Percentiles rank a stretch among this genome's conserved stretches.
These are phyloP conservation scores for Canavalia ensiformis DNA, from an alignment of 306 rosid species.

Conservation along the genomic window DNA sequence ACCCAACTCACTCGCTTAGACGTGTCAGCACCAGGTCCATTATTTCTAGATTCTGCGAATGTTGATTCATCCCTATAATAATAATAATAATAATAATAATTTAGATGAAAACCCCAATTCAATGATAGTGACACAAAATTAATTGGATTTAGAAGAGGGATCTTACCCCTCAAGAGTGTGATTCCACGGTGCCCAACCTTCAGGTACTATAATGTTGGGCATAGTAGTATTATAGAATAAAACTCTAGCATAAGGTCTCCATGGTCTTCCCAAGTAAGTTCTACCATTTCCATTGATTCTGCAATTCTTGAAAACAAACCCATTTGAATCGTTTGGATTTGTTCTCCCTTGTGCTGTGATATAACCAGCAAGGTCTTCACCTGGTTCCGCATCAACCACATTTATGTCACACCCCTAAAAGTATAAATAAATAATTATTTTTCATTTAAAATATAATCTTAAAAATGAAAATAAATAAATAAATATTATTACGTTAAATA, in stretches of 20 bases:
- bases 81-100: not conserved
- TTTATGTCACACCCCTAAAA: conserved; percentile 65
- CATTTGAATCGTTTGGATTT: conserved; percentile 55
- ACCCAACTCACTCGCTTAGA: conserved; percentile 67
- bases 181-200: conserved; percentile 60
- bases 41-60: conserved; percentile 65
- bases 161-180: conserved; percentile 50
- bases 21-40: conserved; percentile 64
- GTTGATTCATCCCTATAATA: conserved; percentile 54
- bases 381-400: conserved; percentile 55
- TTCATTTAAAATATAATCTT: too few species aligned
- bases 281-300: conserved; percentile 62
- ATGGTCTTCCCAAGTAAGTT: conserved; percentile 82
- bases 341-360: conserved; percentile 88
- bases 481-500: conserved; percentile 66
- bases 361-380: conserved; percentile 50
- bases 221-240: conserved; percentile 65
- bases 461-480: too few species aligned
- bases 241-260: conserved; percentile 82
- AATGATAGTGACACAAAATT: not conserved
- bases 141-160: not conserved
- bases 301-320: conserved; percentile 79
- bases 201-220: conserved; percentile 57
- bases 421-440: too few species aligned
- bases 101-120: not conserved